Evolutionary conservation across 495 filamentous ascomycete genomes (phyloP), one percentile per base, ranked within the genome.

Genomic region (Talaromyces trachyspermus): DNA sequence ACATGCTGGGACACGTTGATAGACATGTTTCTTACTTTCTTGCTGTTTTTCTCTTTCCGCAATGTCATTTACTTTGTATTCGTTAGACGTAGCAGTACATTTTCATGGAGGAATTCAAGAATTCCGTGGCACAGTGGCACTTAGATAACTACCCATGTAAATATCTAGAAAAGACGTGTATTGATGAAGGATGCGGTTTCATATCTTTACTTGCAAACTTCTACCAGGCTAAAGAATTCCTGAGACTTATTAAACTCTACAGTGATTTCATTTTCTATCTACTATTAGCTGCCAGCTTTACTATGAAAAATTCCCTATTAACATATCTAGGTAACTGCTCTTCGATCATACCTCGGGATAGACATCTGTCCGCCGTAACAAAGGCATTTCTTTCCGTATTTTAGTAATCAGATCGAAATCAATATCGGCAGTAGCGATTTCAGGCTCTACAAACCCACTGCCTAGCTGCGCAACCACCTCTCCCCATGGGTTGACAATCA

Each of bases 401-500:
- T 73, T 75, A 12, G 66, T 58, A 36, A 80, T 55, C 9, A 70
- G 60, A 20, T 66, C 61, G 6, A 79, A 51, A 49, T 81, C 74
- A 39, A 76, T 70, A 43, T 78, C 70, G 6, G 67, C 70, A 17
- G 66, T 65, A 8, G 64, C 69, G 49, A 80, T 70, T 33, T 81
- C 70, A 17, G 76, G 73, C 46, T 79, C 71, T 23, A 56, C 36
- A 26, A 66, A 56, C 22, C 64, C 78, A 59, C 53, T 80, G 67
- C 51, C 74, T 24, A 90, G 63, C 52, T 81, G 71, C 1, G 79
- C 75, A 18, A 92, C 37, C 3, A 96, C 74, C 37, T 78, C 74
- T 0, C 91, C 91, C 91, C 91, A 95, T 0, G 91, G 91, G 55
- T 84, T 80, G 14, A 96, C 74, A 29, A 95, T 83, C 74, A 95